Conservation (phyloP, 768 basidiomycete species). For the Mycena olivaceomarginata region DNA sequence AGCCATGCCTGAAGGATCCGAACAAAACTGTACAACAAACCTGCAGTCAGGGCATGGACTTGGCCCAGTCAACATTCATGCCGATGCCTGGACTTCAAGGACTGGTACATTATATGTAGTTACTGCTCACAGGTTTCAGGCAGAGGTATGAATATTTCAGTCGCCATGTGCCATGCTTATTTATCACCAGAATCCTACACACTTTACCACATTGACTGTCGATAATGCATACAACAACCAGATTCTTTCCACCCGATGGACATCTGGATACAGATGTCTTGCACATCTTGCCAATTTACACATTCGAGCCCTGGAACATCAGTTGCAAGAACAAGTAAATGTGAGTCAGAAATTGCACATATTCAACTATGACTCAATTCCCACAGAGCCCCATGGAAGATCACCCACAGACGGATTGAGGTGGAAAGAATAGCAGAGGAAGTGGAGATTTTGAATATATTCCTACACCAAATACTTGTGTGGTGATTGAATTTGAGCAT, state of each 20-base stretch:
- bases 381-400: background rate
- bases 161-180: background rate
- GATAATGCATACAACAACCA: background rate
- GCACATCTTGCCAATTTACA: constrained; percentile 1
- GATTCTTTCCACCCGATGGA: constrained; percentile 1
- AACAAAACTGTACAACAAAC: background rate
- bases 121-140: background rate
- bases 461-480: background rate
- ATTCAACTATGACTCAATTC: background rate
- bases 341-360: background rate
- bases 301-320: background rate
- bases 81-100: constrained; percentile 14
- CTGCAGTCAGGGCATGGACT: constrained; percentile 11
- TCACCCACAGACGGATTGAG: background rate
- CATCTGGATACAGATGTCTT: background rate
- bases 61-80: constrained; percentile 19
- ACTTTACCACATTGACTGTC: background rate
- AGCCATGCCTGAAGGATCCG: background rate
- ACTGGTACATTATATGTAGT: background rate
- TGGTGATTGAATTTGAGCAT: background rate
- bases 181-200: background rate
- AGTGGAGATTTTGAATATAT: background rate
- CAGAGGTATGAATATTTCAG: background rate
- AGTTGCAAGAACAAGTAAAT: constrained; percentile 3
- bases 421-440: background rate